Conservation (phyloP, 257 asterid genomes). For the Solanum clarkiae region DNA sequence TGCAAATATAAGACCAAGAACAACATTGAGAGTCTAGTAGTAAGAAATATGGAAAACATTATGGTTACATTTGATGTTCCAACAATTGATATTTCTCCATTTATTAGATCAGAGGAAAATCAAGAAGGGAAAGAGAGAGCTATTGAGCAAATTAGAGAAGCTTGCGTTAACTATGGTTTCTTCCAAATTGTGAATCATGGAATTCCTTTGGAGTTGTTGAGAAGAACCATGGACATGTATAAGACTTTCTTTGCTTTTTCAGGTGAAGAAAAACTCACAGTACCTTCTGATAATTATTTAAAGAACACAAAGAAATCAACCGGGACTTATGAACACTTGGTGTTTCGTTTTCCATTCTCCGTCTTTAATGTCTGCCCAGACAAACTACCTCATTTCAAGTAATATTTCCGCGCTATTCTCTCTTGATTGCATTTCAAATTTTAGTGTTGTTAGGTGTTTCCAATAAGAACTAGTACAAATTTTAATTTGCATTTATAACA, state of each 20-base stretch:
- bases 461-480: not conserved
- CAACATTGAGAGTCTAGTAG: not conserved
- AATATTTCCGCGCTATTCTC: not conserved
- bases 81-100: not conserved
- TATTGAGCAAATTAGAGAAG: not conserved
- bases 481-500: not conserved
- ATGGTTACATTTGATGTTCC: not conserved
- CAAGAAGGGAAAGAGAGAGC: not conserved
- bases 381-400: constrained; percentile 12
- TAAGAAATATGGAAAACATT: not conserved
- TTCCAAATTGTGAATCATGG: constrained; percentile 31
- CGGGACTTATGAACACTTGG: constrained; percentile 30
- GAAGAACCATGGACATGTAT: constrained; percentile 15
- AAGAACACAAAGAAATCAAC: constrained; percentile 24
- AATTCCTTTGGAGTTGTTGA: constrained; percentile 17
- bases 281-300: constrained; percentile 15
- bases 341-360: constrained; percentile 26
- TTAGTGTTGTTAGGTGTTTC: not conserved
- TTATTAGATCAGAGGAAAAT: not conserved
- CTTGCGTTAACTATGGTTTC: constrained; percentile 31
- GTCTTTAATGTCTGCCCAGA: constrained; percentile 7
- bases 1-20: not conserved
- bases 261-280: constrained; percentile 25
- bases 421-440: not conserved
- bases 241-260: constrained; percentile 16